Conservation (phyloP, 2,329 filamentous ascomycete genomes). For the Aspergillus thermomutatus region DNA sequence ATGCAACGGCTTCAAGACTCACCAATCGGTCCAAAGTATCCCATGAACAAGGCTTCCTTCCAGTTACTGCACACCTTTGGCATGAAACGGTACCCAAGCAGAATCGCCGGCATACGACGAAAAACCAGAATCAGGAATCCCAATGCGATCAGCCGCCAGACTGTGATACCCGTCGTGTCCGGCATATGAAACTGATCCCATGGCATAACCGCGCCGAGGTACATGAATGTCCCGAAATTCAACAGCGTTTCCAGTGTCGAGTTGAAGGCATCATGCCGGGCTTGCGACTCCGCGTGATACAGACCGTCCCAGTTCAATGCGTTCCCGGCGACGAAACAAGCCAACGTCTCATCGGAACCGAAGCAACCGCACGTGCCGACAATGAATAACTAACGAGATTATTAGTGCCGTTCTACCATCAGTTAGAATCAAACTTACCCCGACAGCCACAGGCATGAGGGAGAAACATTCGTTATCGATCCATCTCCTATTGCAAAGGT, state of each 20-base stretch:
- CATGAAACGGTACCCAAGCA: slow-evolving; percentile 56
- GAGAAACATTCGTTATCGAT: slow-evolving; percentile 56
- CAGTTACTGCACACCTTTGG: slow-evolving; percentile 50
- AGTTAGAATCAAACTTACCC: slow-evolving; percentile 28
- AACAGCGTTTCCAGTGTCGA: slow-evolving; percentile 56
- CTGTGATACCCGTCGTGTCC: slow-evolving; percentile 52
- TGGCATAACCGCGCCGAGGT: slow-evolving; percentile 55
- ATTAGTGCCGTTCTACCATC: neutral
- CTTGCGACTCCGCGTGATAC: slow-evolving; percentile 55
- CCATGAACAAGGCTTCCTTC: slow-evolving; percentile 61
- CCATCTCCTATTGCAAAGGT: slow-evolving; percentile 44
- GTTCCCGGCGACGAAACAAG: slow-evolving; percentile 59
- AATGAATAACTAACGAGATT: slow-evolving; percentile 49
- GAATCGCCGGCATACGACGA: slow-evolving; percentile 56
- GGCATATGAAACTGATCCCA: slow-evolving; percentile 56
- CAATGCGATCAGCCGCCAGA: slow-evolving; percentile 49
- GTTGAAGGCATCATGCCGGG: slow-evolving; percentile 61
- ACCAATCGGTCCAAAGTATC: slow-evolving; percentile 50
- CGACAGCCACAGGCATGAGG: slow-evolving; percentile 51
- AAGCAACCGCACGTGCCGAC: slow-evolving; percentile 57
- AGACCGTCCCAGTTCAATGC: slow-evolving; percentile 61
- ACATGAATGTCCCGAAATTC: slow-evolving; percentile 61
- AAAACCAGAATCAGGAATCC: slow-evolving; percentile 54
- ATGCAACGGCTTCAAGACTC: neutral
- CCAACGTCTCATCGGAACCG: slow-evolving; percentile 59